Base-by-base conservation (phyloP, 768 basidiomycete species). In the Leccinum pellstonianum region DNA sequence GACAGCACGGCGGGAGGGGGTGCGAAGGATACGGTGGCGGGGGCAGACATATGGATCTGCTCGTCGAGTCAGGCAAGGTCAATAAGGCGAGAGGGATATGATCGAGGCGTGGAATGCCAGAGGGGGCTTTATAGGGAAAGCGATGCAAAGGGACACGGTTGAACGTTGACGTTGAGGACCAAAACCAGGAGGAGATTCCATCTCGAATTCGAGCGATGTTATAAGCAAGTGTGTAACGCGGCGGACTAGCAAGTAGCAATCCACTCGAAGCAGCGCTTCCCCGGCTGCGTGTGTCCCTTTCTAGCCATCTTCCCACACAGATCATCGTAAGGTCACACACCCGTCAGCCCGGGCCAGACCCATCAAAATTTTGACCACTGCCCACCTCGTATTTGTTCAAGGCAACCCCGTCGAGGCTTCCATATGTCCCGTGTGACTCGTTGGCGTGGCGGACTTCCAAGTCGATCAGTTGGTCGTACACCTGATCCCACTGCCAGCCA, bases 11-110 rank as follows among this genome's bases (percentile, higher is more conserved):
- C n/a, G 5, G 68, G 58, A 3, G 64, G 29, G 15, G 64, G 62
- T 7, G 73, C 66, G 29, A 75, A 73, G 4, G 68, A 61, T 47
- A 70, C 65, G 11, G 41, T 4, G 29, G 66, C 52, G 53, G 61
- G 48, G 0, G 56, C 0, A 3, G 66, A 43, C 66, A 68, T 66
- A 5, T n/a, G 15, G 4, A n/a, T 25, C 11, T n/a, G 9, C 21
- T 21, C 12, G 46, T 23, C 46, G 46, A 47, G 46, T 47, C 46
- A 47, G 46, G 17, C 49, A 19, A 11, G 19, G n/a, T 27, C 15
- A 50, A 17, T 15, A 2, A 21, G 23, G 23, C 49, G 11, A 17
- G 25, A 25, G 25, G 6, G 49, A 25, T 27, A 50, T 29, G 29
- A 29, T 43, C n/a, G 43, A 43, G 43, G n/a, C 43, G n/a, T 43